Evolutionary conservation across 2,329 filamentous ascomycete species (phyloP), one percentile per base, ranked within the genome.

Genomic region (Alternaria ethzedia): DNA sequence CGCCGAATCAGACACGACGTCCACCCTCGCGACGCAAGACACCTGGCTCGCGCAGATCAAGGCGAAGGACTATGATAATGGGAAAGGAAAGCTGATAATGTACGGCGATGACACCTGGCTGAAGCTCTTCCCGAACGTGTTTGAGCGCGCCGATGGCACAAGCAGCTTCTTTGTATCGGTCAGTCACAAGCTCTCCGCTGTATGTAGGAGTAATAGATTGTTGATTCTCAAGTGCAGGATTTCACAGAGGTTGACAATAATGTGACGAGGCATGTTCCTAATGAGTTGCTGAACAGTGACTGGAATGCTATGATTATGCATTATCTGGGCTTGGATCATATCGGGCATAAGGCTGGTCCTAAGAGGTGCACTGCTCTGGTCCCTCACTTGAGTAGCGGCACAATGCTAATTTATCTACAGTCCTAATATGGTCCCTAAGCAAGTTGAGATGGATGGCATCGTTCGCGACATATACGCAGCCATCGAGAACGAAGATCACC

Each of bases 51-150:
- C 94, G 36, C 96, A 99, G 83, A 89, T 99, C 82, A 95, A 90
- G 78, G 89, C 89, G 45, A 78, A 79, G 65, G 67, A 77, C 32
- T 74, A 66, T 49, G 93, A 57, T 11, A 54, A 61, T 9, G 66
- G 60, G 21, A 65, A 67, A 21, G 72, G 92, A 20, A 94, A 92
- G 73, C 85, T 98, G 66, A 84, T 97, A 77, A 96, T 99, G 90
- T 97, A 96, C 76, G 96, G 96, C 52, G 96, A 99, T 75, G 96
- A 99, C 79, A 99, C 96, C 20, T 99, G 96, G 96, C 83, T 99
- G 71, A 98, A 97, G 83, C 85, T 99, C 13, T 99, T 99, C 73
- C 96, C 96, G 1, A 89, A 87, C 15, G 93, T 91, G 51, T 99
- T 99, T 82, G 89, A 90, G 70, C 89, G 94, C 44, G 86, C 89